Conservation (phyloP, 1,284 basidiomycete genomes). For the Naganishia sp. region DNA sequence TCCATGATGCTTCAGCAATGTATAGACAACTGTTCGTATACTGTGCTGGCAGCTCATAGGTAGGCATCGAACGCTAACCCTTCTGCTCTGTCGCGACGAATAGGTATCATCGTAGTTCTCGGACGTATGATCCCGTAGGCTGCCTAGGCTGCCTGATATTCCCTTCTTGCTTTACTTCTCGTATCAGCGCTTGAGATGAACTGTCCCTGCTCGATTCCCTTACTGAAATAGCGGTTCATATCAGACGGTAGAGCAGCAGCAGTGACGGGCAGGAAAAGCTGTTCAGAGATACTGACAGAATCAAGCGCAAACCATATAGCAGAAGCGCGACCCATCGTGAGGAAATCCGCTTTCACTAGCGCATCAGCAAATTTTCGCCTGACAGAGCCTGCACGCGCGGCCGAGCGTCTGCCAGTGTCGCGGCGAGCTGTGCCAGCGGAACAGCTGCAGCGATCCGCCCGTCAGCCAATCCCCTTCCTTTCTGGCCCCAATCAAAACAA, state of each 20-base stretch:
- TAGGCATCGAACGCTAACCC: neutral
- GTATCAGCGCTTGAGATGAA: too few relatives aligned
- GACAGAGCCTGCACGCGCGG: neutral
- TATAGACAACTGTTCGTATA: conserved; percentile 12
- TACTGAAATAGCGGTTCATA: too few relatives aligned
- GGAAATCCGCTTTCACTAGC: neutral
- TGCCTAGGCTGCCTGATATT: too few relatives aligned
- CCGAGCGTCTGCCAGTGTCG: conserved; percentile 2
- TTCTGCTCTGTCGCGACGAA: neutral
- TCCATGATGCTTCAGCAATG: neutral
- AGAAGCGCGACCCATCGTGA: conserved; percentile 9
- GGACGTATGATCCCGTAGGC: neutral
- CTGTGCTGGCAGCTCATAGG: neutral
- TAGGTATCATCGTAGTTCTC: conserved; percentile 8
- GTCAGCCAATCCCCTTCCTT: conserved; percentile 20
- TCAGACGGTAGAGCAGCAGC: too few relatives aligned
- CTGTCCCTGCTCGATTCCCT: too few relatives aligned
- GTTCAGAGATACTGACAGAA: too few relatives aligned
- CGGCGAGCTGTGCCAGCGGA: conserved; percentile 11
- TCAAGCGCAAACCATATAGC: neutral
- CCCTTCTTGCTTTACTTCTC: too few relatives aligned
- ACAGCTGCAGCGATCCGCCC: conserved; percentile 3
- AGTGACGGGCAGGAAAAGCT: too few relatives aligned
- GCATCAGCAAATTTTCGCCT: conserved; percentile 15
- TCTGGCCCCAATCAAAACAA: conserved; percentile 27